These are phyloP conservation scores for Crataegus laevigata DNA, from an alignment of 306 rosid species.

Conservation along the genomic window DNA sequence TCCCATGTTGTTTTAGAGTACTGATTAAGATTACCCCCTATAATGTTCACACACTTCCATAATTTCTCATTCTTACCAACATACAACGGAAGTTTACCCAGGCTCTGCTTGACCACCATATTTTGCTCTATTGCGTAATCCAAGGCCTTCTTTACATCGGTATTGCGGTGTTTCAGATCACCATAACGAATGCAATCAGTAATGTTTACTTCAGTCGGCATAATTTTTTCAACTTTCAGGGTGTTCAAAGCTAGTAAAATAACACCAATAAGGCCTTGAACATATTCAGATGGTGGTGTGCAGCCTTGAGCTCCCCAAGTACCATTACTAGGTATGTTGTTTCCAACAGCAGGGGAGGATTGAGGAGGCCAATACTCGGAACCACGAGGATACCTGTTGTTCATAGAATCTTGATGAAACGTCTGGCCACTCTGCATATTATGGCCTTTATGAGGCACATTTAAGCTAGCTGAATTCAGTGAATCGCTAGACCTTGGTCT, in stretches of 20 bases:
- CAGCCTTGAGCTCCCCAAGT: conserved; percentile 69
- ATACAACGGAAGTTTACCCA: conserved; percentile 52
- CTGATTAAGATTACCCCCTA: conserved; percentile 37
- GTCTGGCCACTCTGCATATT: conserved; percentile 35
- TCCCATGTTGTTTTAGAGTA: conserved; percentile 47
- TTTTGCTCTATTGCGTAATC: conserved; percentile 48
- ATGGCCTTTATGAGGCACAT: conserved; percentile 45
- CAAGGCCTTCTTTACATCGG: conserved; percentile 61
- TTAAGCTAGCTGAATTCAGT: conserved; percentile 29
- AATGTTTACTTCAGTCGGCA: conserved; percentile 67
- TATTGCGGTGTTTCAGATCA: conserved; percentile 41
- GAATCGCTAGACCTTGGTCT: conserved; percentile 38
- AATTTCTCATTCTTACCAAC: conserved; percentile 41
- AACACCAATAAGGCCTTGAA: conserved; percentile 55
- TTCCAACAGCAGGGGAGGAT: conserved; percentile 25
- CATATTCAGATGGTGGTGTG: conserved; percentile 65
- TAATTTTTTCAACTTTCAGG: conserved; percentile 53
- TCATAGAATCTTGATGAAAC: conserved; percentile 28
- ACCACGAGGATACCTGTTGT: conserved; percentile 40
- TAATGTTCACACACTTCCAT: conserved; percentile 66
- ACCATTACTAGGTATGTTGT: conserved; percentile 42
- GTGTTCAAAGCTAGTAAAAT: conserved; percentile 50
- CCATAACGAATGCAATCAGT: conserved; percentile 60
- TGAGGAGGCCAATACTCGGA: conserved; percentile 33
- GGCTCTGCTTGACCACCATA: conserved; percentile 39